These are phyloP conservation scores for Aristolochia fimbriata DNA, from an alignment of 164 flowering plant species.

Conservation along the genomic window DNA sequence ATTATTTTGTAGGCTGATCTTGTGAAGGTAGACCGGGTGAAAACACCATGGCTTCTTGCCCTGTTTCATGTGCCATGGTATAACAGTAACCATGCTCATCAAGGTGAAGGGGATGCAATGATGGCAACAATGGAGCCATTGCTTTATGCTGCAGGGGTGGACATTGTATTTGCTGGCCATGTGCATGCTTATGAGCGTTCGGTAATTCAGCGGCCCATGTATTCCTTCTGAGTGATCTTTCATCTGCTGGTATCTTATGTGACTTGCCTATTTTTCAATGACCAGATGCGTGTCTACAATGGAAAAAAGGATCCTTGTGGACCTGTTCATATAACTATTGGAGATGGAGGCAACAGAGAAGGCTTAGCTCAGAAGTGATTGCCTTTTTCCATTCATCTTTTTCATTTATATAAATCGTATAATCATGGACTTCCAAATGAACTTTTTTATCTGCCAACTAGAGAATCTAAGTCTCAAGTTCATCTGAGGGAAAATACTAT, in stretches of 20 bases:
- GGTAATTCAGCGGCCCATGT: constrained; percentile 28
- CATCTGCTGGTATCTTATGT: background rate
- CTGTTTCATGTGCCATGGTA: constrained; percentile 99
- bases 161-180: constrained; percentile 81
- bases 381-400: background rate
- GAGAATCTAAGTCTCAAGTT: background rate
- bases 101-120: constrained; percentile 82
- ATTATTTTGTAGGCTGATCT: constrained; percentile 53
- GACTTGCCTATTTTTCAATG: constrained; percentile 4
- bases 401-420: background rate
- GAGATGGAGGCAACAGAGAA: constrained; percentile 97
- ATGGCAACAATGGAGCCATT: constrained; percentile 82
- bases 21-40: constrained; percentile 63
- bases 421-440: background rate
- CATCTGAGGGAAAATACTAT: background rate
- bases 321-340: constrained; percentile 84
- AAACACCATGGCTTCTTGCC: constrained; percentile 84
- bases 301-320: constrained; percentile 80
- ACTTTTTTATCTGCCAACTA: background rate
- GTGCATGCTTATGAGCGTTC: constrained; percentile 98
- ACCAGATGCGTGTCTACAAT: constrained; percentile 58
- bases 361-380: constrained; percentile 84
- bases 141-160: constrained; percentile 82
- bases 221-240: background rate
- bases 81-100: constrained; percentile 86